These are phyloP conservation scores for Daedaleopsis sinensis DNA, from an alignment of 768 basidiomycete genomes.

Conservation along the genomic window DNA sequence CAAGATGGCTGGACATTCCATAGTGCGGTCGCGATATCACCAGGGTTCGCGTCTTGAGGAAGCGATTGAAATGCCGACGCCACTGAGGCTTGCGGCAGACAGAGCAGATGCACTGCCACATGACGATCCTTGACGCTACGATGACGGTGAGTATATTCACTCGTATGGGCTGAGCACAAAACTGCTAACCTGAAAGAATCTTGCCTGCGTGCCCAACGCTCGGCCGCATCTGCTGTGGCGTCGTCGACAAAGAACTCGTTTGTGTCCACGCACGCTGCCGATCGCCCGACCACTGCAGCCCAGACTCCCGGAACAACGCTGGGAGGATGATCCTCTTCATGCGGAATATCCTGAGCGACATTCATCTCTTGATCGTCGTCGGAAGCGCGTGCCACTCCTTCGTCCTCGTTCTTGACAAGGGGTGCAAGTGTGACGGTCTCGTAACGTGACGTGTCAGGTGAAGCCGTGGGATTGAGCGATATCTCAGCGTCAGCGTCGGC, in stretches of 20 bases:
- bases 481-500: not conserved
- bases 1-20: not conserved
- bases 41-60: not conserved
- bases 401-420: not conserved
- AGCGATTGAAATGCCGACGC: constrained; percentile 10
- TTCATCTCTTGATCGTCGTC: not conserved
- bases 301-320: constrained; percentile 21
- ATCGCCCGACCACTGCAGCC: constrained; percentile 13
- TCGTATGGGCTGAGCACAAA: not conserved
- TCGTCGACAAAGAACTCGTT: constrained; percentile 23
- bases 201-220: constrained; percentile 18
- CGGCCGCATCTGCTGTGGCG: constrained; percentile 14
- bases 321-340: not conserved
- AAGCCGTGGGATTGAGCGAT: not conserved
- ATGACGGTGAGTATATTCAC: not conserved
- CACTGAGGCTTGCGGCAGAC: constrained; percentile 20
- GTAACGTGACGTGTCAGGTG: constrained; percentile 9
- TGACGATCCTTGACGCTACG: constrained; percentile 8
- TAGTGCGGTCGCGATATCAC: not conserved
- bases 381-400: not conserved
- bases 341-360: not conserved
- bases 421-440: not conserved
- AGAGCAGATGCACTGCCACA: constrained; percentile 21
- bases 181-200: constrained; percentile 2
- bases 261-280: constrained; percentile 7